These are phyloP conservation scores for Penicillium hesseltinei DNA, from an alignment of 2,329 filamentous ascomycete species.

Conservation along the genomic window DNA sequence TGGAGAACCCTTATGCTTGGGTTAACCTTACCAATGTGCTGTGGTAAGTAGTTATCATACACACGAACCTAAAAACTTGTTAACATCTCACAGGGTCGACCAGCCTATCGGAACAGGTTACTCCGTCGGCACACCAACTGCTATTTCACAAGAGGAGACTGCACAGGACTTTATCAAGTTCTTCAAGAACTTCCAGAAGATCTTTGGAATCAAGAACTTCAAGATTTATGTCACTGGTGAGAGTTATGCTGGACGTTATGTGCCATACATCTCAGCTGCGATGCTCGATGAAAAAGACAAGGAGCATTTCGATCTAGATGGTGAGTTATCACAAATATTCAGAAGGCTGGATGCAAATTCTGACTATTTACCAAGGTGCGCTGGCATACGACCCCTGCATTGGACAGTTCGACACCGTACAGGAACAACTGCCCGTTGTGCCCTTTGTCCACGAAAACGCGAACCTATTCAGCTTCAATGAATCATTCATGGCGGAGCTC, in stretches of 20 bases:
- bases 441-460: constrained; percentile 45
- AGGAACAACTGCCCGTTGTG: constrained; percentile 38
- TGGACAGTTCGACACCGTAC: constrained; percentile 34
- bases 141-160: constrained; percentile 65
- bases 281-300: constrained; percentile 70
- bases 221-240: constrained; percentile 75
- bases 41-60: constrained; percentile 55
- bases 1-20: constrained; percentile 70
- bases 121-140: constrained; percentile 62
- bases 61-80: not conserved
- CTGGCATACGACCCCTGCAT: constrained; percentile 72
- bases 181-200: constrained; percentile 73
- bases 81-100: constrained; percentile 24
- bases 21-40: constrained; percentile 73
- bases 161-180: constrained; percentile 72
- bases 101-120: constrained; percentile 63
- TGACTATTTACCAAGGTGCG: constrained; percentile 38
- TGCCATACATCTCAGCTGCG: constrained; percentile 70
- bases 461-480: constrained; percentile 48
- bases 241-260: constrained; percentile 68
- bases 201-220: constrained; percentile 64
- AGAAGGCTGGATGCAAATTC: not conserved
- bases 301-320: constrained; percentile 65
- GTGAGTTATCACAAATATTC: constrained; percentile 30
- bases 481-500: constrained; percentile 42